These are phyloP conservation scores for Phytophthora aleatoria DNA, from an alignment of 352 stramenopile species.

Conservation along the genomic window DNA sequence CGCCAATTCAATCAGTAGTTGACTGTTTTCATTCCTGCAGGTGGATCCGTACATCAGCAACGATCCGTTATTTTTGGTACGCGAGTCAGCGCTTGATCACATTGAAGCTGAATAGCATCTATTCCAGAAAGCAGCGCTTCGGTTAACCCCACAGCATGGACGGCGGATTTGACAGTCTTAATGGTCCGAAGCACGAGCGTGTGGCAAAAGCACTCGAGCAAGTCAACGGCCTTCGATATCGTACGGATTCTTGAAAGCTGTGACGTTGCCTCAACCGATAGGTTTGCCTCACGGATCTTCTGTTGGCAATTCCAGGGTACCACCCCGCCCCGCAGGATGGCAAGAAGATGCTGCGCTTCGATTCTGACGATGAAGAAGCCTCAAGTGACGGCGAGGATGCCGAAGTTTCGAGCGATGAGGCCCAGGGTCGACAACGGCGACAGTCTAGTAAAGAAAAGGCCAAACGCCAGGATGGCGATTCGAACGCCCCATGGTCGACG, in stretches of 20 bases:
- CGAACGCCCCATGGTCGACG: constrained; percentile 26
- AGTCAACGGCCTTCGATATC: constrained; percentile 71
- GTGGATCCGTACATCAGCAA: background rate
- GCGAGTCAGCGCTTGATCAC: background rate
- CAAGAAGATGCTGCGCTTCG: constrained; percentile 51
- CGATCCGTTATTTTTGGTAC: constrained; percentile 32
- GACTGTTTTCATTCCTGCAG: background rate
- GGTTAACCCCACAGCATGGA: constrained; percentile 16
- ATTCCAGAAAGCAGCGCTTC: constrained; percentile 1
- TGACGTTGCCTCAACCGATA: background rate
- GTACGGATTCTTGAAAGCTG: constrained; percentile 30
- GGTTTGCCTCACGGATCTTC: background rate
- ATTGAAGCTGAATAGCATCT: background rate
- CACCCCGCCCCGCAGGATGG: constrained; percentile 38
- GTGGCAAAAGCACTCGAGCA: constrained; percentile 71
- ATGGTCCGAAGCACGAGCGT: constrained; percentile 56
- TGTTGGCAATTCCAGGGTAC: constrained; percentile 48
- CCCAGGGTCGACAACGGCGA: constrained; percentile 7
- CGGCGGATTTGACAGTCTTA: constrained; percentile 21
- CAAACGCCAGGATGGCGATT: constrained; percentile 1
- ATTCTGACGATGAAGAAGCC: constrained; percentile 51
- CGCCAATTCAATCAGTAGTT: constrained; percentile 22
- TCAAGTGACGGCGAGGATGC: constrained; percentile 10
- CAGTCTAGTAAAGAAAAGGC: constrained; percentile 7
- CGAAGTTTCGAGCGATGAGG: constrained; percentile 8